Conservation (phyloP, 1,284 basidiomycete genomes). For the Pulveroboletus ridleyi region DNA sequence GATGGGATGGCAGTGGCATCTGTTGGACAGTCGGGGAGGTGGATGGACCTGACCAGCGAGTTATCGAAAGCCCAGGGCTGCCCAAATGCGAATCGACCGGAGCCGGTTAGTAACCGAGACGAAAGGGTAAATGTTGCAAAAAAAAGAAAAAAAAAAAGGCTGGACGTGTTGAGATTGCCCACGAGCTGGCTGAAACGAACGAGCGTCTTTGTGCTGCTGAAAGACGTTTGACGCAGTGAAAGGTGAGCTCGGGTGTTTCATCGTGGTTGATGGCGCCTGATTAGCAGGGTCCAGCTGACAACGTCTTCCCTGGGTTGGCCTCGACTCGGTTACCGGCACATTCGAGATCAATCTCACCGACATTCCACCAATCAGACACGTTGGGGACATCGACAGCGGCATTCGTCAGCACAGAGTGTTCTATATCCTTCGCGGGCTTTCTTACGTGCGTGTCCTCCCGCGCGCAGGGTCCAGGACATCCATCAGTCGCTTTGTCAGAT, state of each 20-base stretch:
- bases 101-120: not conserved
- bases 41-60: no score
- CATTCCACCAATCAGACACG: not conserved
- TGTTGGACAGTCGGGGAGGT: no score
- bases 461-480: not conserved
- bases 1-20: no score
- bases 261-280: not conserved
- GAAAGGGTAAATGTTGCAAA: no score
- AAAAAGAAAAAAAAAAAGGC: no score
- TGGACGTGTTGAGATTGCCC: not conserved
- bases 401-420: not conserved
- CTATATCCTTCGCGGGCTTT: slow-evolving; percentile 7
- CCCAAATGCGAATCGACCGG: not conserved
- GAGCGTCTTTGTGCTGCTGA: not conserved
- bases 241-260: not conserved
- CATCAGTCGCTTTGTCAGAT: slow-evolving; percentile 1
- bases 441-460: not conserved
- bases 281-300: no score
- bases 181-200: not conserved
- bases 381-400: not conserved
- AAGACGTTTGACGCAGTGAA: no score
- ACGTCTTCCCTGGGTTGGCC: no score
- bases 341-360: not conserved
- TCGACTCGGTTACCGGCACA: not conserved
- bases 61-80: not conserved